Evolutionary conservation across 169 alveolate genomes (phyloP).

Genomic region (Plasmodium coatneyi): DNA sequence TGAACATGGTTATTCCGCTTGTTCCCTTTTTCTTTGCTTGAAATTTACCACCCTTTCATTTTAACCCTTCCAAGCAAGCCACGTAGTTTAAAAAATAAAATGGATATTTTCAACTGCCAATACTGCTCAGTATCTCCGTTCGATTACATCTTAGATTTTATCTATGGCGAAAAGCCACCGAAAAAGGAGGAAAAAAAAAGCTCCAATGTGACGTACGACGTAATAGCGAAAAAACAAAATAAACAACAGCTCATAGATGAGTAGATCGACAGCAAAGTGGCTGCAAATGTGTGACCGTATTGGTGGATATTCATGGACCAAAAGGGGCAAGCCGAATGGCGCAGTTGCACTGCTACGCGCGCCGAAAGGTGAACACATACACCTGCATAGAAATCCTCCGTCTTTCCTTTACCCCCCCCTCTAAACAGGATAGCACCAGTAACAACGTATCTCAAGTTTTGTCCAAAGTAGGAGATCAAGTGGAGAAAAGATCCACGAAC

Average conservation of each 20-base stretch:
- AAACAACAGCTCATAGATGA: neutral
- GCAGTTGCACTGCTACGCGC: neutral
- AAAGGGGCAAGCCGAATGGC: neutral
- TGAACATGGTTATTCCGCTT: constrained; percentile 16
- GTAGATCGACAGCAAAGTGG: neutral
- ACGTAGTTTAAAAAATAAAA: constrained; percentile 16
- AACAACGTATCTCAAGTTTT: constrained; percentile 62
- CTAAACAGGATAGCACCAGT: constrained; percentile 71
- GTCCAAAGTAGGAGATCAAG: constrained; percentile 77
- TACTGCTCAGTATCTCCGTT: constrained; percentile 72
- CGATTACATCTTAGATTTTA: constrained; percentile 58
- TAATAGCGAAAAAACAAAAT: constrained; percentile 22
- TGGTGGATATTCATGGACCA: neutral
- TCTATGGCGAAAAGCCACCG: constrained; percentile 62
- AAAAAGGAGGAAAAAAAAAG: constrained; percentile 71
- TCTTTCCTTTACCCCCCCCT: neutral
- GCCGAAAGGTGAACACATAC: neutral
- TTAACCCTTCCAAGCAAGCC: neutral
- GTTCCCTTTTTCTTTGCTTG: constrained; percentile 7
- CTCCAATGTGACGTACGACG: constrained; percentile 70
- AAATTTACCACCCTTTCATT: constrained; percentile 20
- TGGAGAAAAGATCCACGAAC: constrained; percentile 89
- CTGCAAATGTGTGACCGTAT: neutral
- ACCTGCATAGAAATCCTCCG: neutral
- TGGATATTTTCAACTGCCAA: constrained; percentile 74